These are phyloP conservation scores for Nepenthes alata DNA, from an alignment of 179 eudicot species.

Conservation along the genomic window DNA sequence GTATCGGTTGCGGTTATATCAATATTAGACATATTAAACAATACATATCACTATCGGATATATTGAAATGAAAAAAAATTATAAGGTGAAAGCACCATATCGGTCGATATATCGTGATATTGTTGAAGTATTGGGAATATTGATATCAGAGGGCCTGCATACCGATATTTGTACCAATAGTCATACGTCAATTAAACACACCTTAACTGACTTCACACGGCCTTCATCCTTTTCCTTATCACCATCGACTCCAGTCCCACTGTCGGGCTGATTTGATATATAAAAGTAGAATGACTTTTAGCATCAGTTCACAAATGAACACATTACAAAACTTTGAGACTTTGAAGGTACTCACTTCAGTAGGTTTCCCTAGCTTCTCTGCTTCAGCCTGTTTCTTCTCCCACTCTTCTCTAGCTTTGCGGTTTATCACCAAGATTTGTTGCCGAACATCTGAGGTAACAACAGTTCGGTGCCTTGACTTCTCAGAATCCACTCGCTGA, in stretches of 20 bases:
- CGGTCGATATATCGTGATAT: too few relatives aligned
- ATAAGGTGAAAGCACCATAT: too few relatives aligned
- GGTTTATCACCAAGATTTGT: constrained; percentile 64
- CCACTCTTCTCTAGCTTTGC: constrained; percentile 77
- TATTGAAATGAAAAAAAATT: too few relatives aligned
- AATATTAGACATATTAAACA: too few relatives aligned
- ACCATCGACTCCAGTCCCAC: constrained; percentile 35
- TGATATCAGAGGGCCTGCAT: too few relatives aligned
- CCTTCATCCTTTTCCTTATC: constrained; percentile 78
- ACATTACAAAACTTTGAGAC: background rate
- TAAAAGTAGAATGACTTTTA: constrained; percentile 3
- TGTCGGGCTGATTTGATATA: constrained; percentile 43
- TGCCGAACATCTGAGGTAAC: constrained; percentile 75
- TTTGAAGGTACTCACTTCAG: constrained; percentile 45
- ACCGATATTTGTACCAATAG: too few relatives aligned
- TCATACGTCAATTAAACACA: constrained; percentile 11
- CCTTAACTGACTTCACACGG: constrained; percentile 68
- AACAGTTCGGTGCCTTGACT: constrained; percentile 53
- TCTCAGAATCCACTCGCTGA: constrained; percentile 84
- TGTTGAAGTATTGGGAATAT: too few relatives aligned
- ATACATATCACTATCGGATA: too few relatives aligned
- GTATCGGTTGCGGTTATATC: too few relatives aligned
- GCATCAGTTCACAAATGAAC: background rate
- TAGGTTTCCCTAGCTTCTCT: constrained; percentile 51
- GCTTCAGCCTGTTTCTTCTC: constrained; percentile 87